Evolutionary conservation across 2,329 filamentous ascomycete genomes (phyloP).

Genomic region (Aspergillus spinulosporus): DNA sequence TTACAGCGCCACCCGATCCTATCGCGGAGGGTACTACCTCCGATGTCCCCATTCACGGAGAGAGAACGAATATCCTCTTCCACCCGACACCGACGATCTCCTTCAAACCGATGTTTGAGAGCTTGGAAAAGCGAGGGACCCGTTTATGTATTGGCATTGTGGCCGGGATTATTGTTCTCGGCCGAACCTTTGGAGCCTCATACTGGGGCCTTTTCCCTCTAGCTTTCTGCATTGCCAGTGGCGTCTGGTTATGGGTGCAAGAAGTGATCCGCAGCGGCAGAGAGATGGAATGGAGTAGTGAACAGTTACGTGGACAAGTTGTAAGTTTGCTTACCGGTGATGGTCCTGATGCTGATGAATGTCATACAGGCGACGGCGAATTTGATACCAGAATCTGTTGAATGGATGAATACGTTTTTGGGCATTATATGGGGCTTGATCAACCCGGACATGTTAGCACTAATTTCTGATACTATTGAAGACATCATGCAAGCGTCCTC

Average conservation of each 20-base stretch:
- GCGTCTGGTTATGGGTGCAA: constrained; percentile 86
- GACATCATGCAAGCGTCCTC: constrained; percentile 97
- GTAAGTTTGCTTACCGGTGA: constrained; percentile 41
- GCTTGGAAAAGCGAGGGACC: constrained; percentile 73
- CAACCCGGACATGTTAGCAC: constrained; percentile 93
- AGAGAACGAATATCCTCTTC: constrained; percentile 95
- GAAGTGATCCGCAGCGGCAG: constrained; percentile 79
- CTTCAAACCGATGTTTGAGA: constrained; percentile 82
- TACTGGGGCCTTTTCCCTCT: constrained; percentile 76
- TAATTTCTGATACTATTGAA: constrained; percentile 86
- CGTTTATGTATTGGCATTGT: constrained; percentile 70
- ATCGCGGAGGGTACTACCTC: constrained; percentile 78
- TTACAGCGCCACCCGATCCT: constrained; percentile 87
- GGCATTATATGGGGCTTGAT: constrained; percentile 85
- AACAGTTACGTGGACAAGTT: constrained; percentile 79
- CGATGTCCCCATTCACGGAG: constrained; percentile 91
- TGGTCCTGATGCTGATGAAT: background rate
- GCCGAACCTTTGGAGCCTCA: constrained; percentile 75
- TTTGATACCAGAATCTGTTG: constrained; percentile 86
- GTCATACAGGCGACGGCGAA: constrained; percentile 69
- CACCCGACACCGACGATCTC: constrained; percentile 88
- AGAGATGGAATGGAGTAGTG: constrained; percentile 83
- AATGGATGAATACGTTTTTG: constrained; percentile 93
- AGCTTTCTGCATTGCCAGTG: constrained; percentile 69
- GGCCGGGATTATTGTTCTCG: constrained; percentile 71